Evolutionary conservation across 257 asterid species (phyloP).

Genomic region (Buddleja alternifolia): DNA sequence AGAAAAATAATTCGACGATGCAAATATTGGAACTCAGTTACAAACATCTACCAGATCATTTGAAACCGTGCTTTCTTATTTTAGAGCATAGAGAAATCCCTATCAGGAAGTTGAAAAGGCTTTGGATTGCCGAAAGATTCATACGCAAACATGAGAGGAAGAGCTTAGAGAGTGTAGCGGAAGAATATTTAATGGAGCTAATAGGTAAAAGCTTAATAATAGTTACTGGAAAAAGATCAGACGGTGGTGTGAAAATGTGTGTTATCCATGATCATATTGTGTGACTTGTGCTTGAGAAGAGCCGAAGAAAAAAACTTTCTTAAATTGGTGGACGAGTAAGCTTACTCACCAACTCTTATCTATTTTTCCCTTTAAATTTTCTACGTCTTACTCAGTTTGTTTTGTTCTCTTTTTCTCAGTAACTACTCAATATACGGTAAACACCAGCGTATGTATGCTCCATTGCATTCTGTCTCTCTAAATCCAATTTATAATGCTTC

Average conservation of each 20-base stretch:
- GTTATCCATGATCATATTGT: slow-evolving; percentile 17
- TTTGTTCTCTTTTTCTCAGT: not conserved
- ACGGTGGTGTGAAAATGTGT: slow-evolving; percentile 13
- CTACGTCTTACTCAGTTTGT: not conserved
- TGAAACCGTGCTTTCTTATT: no score
- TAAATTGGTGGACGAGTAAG: slow-evolving; percentile 6
- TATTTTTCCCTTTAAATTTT: not conserved
- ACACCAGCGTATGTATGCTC: not conserved
- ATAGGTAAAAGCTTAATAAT: no score
- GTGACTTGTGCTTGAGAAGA: slow-evolving; percentile 22
- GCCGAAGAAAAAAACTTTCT: slow-evolving; percentile 10
- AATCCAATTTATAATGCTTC: not conserved
- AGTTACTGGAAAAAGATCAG: slow-evolving; percentile 11
- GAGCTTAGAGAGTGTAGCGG: no score
- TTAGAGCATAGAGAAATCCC: no score
- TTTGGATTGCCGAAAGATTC: no score
- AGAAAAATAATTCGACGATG: not conserved
- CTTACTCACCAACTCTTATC: not conserved
- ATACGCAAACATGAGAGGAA: no score
- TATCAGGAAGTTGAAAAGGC: no score
- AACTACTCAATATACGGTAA: not conserved
- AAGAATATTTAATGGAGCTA: no score
- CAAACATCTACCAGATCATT: slow-evolving; percentile 22
- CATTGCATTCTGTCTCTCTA: not conserved
- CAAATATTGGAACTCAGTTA: slow-evolving; percentile 25